These are phyloP conservation scores for Penicillium waksmanii DNA, from an alignment of 495 filamentous ascomycete species.

Conservation along the genomic window DNA sequence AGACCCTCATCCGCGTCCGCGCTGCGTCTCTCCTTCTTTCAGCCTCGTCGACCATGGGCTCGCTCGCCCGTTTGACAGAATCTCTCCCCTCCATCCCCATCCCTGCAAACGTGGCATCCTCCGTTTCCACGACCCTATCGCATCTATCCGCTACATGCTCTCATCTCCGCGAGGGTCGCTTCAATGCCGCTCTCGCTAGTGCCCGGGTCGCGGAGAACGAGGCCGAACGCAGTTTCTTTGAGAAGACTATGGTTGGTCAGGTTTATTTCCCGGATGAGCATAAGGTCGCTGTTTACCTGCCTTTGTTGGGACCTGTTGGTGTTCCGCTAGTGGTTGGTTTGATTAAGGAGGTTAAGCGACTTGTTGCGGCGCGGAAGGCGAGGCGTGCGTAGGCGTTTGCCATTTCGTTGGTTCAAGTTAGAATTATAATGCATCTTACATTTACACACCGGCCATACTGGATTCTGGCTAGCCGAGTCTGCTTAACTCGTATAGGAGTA, in stretches of 20 bases:
- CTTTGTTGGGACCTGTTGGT: conserved; percentile 86
- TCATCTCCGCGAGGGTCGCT: conserved; percentile 66
- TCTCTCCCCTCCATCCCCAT: conserved; percentile 91
- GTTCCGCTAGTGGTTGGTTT: conserved; percentile 85
- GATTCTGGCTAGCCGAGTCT: too few species aligned
- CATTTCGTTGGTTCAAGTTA: not conserved
- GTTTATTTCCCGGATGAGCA: conserved; percentile 98
- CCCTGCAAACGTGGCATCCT: conserved; percentile 80
- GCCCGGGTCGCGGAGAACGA: conserved; percentile 84
- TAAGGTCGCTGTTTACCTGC: conserved; percentile 96
- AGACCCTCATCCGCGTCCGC: conserved; percentile 80
- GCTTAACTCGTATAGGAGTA: too few species aligned
- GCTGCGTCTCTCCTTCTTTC: conserved; percentile 86
- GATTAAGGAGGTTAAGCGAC: conserved; percentile 73
- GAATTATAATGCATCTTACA: not conserved
- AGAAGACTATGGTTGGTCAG: conserved; percentile 98
- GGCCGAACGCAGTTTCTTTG: conserved; percentile 95
- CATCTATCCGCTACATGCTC: conserved; percentile 79
- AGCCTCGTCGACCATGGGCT: conserved; percentile 92
- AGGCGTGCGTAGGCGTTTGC: not conserved
- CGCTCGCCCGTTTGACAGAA: conserved; percentile 80
- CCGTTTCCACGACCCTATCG: conserved; percentile 76
- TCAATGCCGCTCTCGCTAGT: conserved; percentile 71
- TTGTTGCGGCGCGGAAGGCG: conserved; percentile 45
- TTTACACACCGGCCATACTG: not conserved